These are phyloP conservation scores for Metarhizium rileyi DNA, from an alignment of 2,329 filamentous ascomycete genomes.

Conservation along the genomic window DNA sequence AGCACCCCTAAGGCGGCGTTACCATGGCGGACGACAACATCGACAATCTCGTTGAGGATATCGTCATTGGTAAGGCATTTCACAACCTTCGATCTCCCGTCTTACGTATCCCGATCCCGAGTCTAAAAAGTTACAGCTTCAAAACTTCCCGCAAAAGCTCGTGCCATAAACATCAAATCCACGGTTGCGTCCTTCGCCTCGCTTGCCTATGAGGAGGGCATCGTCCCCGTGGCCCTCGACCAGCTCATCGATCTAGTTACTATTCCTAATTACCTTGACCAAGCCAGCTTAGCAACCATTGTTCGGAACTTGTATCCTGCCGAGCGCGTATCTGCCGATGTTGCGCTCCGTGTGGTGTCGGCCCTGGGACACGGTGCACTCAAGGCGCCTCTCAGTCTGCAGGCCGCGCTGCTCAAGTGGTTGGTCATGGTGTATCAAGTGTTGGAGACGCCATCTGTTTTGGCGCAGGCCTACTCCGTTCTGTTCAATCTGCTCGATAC, in stretches of 20 bases:
- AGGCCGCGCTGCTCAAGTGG: slow-evolving; percentile 67
- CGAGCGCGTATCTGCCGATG: slow-evolving; percentile 47
- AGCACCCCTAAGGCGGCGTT: slow-evolving; percentile 1
- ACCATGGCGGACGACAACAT: slow-evolving; percentile 22
- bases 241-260: slow-evolving; percentile 59
- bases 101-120: not conserved
- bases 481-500: slow-evolving; percentile 78
- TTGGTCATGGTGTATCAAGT: slow-evolving; percentile 66
- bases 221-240: slow-evolving; percentile 49
- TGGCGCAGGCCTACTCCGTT: slow-evolving; percentile 64
- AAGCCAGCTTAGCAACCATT: slow-evolving; percentile 59
- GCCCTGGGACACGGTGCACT: slow-evolving; percentile 67
- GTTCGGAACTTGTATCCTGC: slow-evolving; percentile 69
- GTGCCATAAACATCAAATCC: slow-evolving; percentile 51
- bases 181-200: slow-evolving; percentile 53
- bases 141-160: slow-evolving; percentile 54
- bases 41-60: slow-evolving; percentile 24
- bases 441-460: slow-evolving; percentile 49
- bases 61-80: slow-evolving; percentile 20
- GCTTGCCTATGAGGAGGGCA: slow-evolving; percentile 57
- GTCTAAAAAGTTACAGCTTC: slow-evolving; percentile 33
- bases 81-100: not conserved
- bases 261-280: slow-evolving; percentile 60
- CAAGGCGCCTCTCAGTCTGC: slow-evolving; percentile 63
- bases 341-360: slow-evolving; percentile 58